Evolutionary conservation across 345 rosid species (phyloP).

Genomic region (Passiflora organensis): DNA sequence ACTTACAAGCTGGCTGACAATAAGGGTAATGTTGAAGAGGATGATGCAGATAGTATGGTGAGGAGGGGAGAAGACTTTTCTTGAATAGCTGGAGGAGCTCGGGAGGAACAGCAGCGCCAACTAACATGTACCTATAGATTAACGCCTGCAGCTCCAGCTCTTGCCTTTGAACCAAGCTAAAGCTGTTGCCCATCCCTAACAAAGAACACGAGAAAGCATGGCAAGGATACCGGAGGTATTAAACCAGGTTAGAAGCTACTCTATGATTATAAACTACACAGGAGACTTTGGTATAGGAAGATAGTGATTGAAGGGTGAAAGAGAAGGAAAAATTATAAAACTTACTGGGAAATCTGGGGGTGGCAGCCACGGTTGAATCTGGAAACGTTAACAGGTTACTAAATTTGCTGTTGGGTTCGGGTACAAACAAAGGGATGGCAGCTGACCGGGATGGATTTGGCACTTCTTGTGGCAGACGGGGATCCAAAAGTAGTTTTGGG

Average conservation of each 20-base stretch:
- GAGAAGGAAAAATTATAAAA: slow-evolving; percentile 9
- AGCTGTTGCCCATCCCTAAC: slow-evolving; percentile 56
- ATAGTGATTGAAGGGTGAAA: neutral
- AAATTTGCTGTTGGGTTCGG: slow-evolving; percentile 48
- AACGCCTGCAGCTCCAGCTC: slow-evolving; percentile 92
- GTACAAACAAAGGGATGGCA: slow-evolving; percentile 75
- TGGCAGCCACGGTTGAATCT: slow-evolving; percentile 31
- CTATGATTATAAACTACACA: too few relatives aligned
- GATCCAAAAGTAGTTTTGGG: slow-evolving; percentile 60
- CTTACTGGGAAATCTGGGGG: slow-evolving; percentile 51
- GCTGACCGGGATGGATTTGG: slow-evolving; percentile 38
- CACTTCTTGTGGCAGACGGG: slow-evolving; percentile 12
- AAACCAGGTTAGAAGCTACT: too few relatives aligned
- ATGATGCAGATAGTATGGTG: slow-evolving; percentile 56
- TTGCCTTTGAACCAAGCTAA: slow-evolving; percentile 86
- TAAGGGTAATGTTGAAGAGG: slow-evolving; percentile 50
- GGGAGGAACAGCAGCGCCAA: slow-evolving; percentile 80
- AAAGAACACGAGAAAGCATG: neutral
- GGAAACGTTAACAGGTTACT: slow-evolving; percentile 47
- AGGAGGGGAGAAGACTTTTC: slow-evolving; percentile 64
- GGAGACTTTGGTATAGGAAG: neutral
- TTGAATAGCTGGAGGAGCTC: slow-evolving; percentile 84
- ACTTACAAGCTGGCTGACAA: slow-evolving; percentile 73
- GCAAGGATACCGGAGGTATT: too few relatives aligned
- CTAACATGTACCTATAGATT: slow-evolving; percentile 89